phyloP scores from a whole-genome alignment of 1,284 basidiomycete species.

The Ceratobasidium sp. region DNA sequence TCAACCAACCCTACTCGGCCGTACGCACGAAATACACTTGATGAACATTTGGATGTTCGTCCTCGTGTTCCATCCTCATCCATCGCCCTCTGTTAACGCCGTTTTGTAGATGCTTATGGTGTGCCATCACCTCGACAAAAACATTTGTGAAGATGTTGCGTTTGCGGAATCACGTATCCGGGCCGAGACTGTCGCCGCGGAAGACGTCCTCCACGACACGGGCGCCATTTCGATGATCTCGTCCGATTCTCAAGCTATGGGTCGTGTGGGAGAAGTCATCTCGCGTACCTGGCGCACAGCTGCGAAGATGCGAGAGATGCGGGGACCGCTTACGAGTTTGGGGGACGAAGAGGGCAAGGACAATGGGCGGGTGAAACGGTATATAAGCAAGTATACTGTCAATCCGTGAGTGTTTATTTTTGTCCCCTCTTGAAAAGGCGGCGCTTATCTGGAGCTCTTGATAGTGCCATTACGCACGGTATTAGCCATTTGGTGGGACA shows the following conservation, averaged over 20 bases:
- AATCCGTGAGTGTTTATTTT: slow-evolving; percentile 83
- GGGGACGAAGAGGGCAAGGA: slow-evolving; percentile 78
- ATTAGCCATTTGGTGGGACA: slow-evolving; percentile 90
- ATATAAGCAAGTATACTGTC: slow-evolving; percentile 96
- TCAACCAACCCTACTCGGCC: slow-evolving; percentile 98
- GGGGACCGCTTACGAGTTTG: slow-evolving; percentile 73
- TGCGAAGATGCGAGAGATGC: slow-evolving; percentile 87
- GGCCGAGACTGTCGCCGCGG: slow-evolving; percentile 96
- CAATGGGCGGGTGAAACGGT: slow-evolving; percentile 97
- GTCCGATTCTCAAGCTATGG: slow-evolving; percentile 98
- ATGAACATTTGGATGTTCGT: slow-evolving; percentile 93
- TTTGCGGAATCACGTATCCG: slow-evolving; percentile 99
- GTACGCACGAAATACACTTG: slow-evolving; percentile 90
- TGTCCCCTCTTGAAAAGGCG: not conserved
- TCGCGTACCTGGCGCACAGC: slow-evolving; percentile 97
- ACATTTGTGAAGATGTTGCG: slow-evolving; percentile 92
- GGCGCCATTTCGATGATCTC: slow-evolving; percentile 98
- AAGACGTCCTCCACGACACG: slow-evolving; percentile 94
- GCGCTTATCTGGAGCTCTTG: not conserved
- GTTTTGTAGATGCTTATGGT: slow-evolving; percentile 55
- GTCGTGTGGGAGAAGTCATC: slow-evolving; percentile 94
- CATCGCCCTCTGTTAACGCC: not conserved
- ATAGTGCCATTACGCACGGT: slow-evolving; percentile 92
- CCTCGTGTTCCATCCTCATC: not conserved
- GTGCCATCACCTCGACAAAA: slow-evolving; percentile 89